Percentiles rank a stretch among this genome's conserved stretches.
These are phyloP conservation scores for Nakazawaea pomicola DNA, from an alignment of 805 yeast species.

Conservation along the genomic window DNA sequence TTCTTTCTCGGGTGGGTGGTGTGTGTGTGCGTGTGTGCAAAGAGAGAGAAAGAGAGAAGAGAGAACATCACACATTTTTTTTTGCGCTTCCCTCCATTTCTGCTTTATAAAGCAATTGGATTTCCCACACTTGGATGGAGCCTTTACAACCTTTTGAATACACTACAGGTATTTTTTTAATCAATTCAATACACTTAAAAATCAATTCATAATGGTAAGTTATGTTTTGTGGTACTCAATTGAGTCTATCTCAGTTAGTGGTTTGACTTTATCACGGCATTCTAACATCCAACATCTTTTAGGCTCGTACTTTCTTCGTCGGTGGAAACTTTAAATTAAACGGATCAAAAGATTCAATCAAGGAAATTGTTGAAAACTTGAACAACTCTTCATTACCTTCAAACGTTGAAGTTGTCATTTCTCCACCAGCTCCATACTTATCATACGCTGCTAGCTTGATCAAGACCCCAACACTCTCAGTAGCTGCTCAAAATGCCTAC, in stretches of 20 bases:
- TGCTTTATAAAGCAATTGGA: too few species aligned
- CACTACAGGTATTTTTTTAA: not conserved
- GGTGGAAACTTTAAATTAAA: constrained; percentile 99
- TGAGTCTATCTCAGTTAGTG: not conserved
- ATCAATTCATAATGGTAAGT: not conserved
- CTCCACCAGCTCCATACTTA: constrained; percentile 95
- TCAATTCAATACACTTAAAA: not conserved
- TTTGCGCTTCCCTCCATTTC: too few species aligned
- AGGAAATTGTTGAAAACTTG: constrained; percentile 75
- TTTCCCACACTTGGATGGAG: too few species aligned
- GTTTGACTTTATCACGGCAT: not conserved
- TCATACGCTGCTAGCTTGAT: constrained; percentile 65
- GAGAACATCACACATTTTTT: too few species aligned
- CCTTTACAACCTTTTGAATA: too few species aligned
- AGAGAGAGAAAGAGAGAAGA: too few species aligned
- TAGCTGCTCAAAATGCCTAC: constrained; percentile 91
- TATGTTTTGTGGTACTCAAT: constrained; percentile 1
- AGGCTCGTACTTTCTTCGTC: constrained; percentile 91
- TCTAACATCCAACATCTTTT: not conserved
- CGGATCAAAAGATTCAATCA: constrained; percentile 85
- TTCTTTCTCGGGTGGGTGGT: too few species aligned
- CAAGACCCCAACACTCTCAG: constrained; percentile 66
- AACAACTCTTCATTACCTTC: constrained; percentile 72
- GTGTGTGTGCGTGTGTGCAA: too few species aligned
- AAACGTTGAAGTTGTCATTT: constrained; percentile 86